Conservation (phyloP, 179 eudicot genomes). For the Gypsophila paniculata region DNA sequence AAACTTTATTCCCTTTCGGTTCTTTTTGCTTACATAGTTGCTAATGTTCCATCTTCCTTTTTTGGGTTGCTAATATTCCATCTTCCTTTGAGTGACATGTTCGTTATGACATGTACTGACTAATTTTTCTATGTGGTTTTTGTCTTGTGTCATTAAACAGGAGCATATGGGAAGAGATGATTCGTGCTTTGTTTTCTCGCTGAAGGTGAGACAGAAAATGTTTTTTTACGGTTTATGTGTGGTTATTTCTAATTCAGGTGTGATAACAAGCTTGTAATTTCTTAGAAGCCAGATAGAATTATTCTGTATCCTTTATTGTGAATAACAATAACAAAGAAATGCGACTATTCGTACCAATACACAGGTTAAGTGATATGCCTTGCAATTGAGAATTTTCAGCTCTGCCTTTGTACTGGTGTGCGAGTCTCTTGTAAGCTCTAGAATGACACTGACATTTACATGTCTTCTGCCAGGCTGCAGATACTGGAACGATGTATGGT, state of each 20-base stretch:
- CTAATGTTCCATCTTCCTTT: too few species aligned
- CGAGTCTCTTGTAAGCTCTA: background rate
- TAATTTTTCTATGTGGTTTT: background rate
- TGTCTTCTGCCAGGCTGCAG: conserved; percentile 60
- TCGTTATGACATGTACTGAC: background rate
- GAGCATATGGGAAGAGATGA: conserved; percentile 90
- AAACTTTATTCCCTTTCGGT: too few species aligned
- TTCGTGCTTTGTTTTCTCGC: conserved; percentile 71
- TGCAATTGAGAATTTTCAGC: too few species aligned
- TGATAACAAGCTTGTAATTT: background rate
- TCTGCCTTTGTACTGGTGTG: background rate
- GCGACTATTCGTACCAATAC: too few species aligned
- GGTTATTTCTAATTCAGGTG: conserved; percentile 6
- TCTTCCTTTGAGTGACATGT: too few species aligned
- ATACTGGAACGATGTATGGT: conserved; percentile 87
- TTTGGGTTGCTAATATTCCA: too few species aligned
- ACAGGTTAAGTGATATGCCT: too few species aligned
- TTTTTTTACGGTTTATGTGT: background rate
- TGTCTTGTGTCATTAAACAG: conserved; percentile 37
- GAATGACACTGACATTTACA: conserved; percentile 25
- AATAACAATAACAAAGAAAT: background rate
- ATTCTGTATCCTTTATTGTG: background rate
- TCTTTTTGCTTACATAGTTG: too few species aligned
- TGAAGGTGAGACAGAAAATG: conserved; percentile 56
- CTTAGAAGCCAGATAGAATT: too few species aligned